Evolutionary conservation across 176 grass and related monocot genomes (phyloP), one percentile per base, ranked within the genome.

Genomic region (Pharus latifolius): DNA sequence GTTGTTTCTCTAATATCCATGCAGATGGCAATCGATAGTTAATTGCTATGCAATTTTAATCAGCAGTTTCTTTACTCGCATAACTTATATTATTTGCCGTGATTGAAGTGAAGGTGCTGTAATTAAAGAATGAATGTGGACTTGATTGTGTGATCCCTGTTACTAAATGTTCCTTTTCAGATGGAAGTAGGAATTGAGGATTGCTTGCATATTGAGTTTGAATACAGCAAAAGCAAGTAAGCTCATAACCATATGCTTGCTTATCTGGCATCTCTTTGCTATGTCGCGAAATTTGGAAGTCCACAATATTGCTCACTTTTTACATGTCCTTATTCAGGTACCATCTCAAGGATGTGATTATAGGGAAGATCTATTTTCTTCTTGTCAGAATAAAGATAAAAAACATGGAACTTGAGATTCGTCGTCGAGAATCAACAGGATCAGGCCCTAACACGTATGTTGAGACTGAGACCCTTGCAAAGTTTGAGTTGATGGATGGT

Each of bases 401-500:
- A 75, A 96, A 91, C 52, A 91, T 96, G 87, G 91, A 96, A 16
- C 43, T 96, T 38, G 91, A 96, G 65, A 91, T 96, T 72, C 80
- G 91, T 57, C 84, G 84, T 14, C 55, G 91, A 28, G 91, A 91
- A 75, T 99, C 96, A 33, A 99, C 96, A 75, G 96, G 96, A 54
- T 94, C 96, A 53, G 96, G 96, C 40, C 85, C 96, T 33, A 88
- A 91, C 65, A 99, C 96, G 60, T 99, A 94, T 91, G 90, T 99
- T 76, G 96, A 99, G 56, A 99, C 96, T 45, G 96, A 99, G 63
- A 99, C 96, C 17, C 90, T 99, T 72, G 96, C 96, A 33, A 99
- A 99, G 50, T 99, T 91, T 83, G 96, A 99, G 78, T 61, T 99
- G 69, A 99, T 99, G 96, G 96, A 99, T 79, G 96, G 96, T 70